Percentiles rank a stretch among this genome's conserved stretches.
These are phyloP conservation scores for Botrytis fragariae DNA, from an alignment of 2,329 filamentous ascomycete genomes.

Conservation along the genomic window DNA sequence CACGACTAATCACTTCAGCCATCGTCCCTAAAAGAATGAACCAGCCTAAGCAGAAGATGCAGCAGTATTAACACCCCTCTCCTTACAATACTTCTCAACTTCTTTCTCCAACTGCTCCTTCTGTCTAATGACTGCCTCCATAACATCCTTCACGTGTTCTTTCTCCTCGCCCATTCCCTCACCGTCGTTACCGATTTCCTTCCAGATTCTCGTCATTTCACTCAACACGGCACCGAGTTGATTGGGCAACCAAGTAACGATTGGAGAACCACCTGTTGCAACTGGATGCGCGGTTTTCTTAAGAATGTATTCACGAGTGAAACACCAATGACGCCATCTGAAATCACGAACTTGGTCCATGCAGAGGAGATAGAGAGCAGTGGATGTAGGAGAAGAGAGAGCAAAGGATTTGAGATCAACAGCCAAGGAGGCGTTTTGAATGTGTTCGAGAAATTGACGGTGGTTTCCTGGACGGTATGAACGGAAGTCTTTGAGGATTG, in stretches of 20 bases:
- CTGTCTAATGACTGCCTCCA: slow-evolving; percentile 64
- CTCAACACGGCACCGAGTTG: slow-evolving; percentile 72
- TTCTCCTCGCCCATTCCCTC: slow-evolving; percentile 39
- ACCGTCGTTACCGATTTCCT: slow-evolving; percentile 30
- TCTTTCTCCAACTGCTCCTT: slow-evolving; percentile 66
- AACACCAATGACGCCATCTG: slow-evolving; percentile 82
- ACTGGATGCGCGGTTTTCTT: slow-evolving; percentile 74
- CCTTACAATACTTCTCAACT: slow-evolving; percentile 70
- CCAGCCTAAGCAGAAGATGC: neutral
- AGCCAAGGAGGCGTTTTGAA: slow-evolving; percentile 51
- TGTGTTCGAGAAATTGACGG: slow-evolving; percentile 75
- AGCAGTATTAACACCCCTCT: slow-evolving; percentile 43
- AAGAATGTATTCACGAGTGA: slow-evolving; percentile 80
- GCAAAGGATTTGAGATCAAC: slow-evolving; percentile 59
- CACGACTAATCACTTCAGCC: neutral
- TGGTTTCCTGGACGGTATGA: slow-evolving; percentile 88
- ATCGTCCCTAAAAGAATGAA: neutral
- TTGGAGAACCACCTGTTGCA: slow-evolving; percentile 76
- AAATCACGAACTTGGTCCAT: slow-evolving; percentile 78
- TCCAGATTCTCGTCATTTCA: slow-evolving; percentile 62
- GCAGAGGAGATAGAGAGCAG: slow-evolving; percentile 61
- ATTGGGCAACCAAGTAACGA: slow-evolving; percentile 82
- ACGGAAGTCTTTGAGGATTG: slow-evolving; percentile 85
- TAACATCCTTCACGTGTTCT: slow-evolving; percentile 64
- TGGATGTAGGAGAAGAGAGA: slow-evolving; percentile 52